Evolutionary conservation across 805 yeast genomes (phyloP), one percentile per base, ranked within the genome.

Genomic region (Wickerhamia fluorescens): DNA sequence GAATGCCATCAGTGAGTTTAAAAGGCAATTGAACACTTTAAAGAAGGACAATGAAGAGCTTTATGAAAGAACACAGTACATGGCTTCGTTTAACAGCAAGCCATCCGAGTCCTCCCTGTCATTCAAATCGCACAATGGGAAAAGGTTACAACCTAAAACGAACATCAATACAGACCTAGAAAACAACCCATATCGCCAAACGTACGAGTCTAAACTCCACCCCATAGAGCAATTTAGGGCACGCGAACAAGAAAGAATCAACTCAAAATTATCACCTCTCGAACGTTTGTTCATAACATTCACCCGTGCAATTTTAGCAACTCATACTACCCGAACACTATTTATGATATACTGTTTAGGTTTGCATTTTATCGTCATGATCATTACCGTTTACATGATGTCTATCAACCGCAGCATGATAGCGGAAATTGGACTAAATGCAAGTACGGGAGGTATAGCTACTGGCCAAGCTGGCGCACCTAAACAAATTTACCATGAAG

Each of bases 221-320:
- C 94, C 95, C 18, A 74, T 87, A 36, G 89, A 83, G 41, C 81
- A 75, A 44, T 84, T 89, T 55, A 71, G 94, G 44, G 70, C 76
- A 25, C 62, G 75, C 38, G 96, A 86, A 48, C 73, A 81, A 20
- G 86, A 80, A 44, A 65, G 95, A 40, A 78, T 82, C 26, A 68
- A 71, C 28, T 74, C 87, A 6, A 70, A 73, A 27, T 63, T 87
- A 51, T 76, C 88, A 2, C 82, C 92, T 2, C 49, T 82, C 33
- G 96, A 92, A 43, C 66, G 94, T 35, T 55, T 83, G n/a, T 81
- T 79, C 39, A 73, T 77, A 35, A 73, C 77, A 33, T 66, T 82
- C 36, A 79, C 94, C 1, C 66, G 84, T 40, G 71, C 82, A 0
- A 71, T 87, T n/a, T 58, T 87, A 34, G 79, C 88, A 11, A 84